phyloP scores from a whole-genome alignment of 306 rosid genomes.

The Leucaena leucocephala region DNA sequence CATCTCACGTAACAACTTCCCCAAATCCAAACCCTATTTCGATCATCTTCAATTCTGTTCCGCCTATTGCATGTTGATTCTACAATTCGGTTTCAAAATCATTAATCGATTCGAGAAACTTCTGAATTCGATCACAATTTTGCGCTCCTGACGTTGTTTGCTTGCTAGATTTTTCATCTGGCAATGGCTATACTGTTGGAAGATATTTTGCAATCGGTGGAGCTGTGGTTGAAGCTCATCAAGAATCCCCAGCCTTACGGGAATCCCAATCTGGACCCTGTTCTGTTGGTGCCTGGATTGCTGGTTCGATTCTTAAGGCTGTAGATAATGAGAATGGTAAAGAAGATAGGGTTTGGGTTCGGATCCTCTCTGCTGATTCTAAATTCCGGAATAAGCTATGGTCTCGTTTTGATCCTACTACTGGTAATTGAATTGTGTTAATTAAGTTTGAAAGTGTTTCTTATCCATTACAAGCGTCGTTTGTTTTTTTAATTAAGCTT shows the following conservation, averaged over 20 bases:
- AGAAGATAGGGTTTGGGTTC: conserved; percentile 89
- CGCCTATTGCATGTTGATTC: neutral
- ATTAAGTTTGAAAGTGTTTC: neutral
- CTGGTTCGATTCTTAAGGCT: conserved; percentile 80
- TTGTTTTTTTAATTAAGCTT: neutral
- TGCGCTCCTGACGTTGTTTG: neutral
- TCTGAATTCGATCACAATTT: neutral
- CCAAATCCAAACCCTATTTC: conserved; percentile 34
- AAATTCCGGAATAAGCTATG: conserved; percentile 81
- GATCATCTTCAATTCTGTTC: neutral
- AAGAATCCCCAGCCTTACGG: conserved; percentile 62
- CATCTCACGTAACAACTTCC: neutral
- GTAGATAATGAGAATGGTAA: conserved; percentile 52
- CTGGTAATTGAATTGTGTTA: conserved; percentile 54
- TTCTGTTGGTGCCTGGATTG: conserved; percentile 86
- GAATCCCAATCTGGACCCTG: conserved; percentile 90
- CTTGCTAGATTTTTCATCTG: conserved; percentile 31
- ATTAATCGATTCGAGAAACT: neutral
- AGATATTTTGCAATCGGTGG: conserved; percentile 69
- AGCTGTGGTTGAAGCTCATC: conserved; percentile 70
- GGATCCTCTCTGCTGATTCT: conserved; percentile 75
- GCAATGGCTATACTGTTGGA: conserved; percentile 69
- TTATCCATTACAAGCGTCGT: neutral
- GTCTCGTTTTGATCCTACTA: conserved; percentile 84
- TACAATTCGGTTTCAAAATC: neutral